phyloP scores from a whole-genome alignment of 73 alveolate genomes.

The Effrenium voratum region DNA sequence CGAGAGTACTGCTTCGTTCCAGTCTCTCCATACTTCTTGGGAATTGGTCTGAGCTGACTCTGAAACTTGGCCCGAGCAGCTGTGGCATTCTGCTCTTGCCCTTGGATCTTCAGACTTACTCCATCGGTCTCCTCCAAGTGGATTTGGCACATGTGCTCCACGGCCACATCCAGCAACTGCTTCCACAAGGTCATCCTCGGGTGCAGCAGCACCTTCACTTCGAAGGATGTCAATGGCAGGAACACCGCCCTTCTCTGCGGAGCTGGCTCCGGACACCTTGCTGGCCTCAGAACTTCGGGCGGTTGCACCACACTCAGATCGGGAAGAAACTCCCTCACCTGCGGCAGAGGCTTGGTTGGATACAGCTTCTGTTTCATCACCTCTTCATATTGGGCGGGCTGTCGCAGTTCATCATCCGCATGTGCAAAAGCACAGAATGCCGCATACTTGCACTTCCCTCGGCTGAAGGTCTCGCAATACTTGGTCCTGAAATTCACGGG shows the following conservation, averaged over 20 bases:
- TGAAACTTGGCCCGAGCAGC: not conserved
- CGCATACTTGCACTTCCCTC: constrained; percentile 27
- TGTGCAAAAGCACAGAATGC: constrained; percentile 38
- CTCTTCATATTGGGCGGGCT: constrained; percentile 3
- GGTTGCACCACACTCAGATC: not conserved
- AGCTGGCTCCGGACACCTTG: not conserved
- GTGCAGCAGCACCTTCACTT: constrained; percentile 16
- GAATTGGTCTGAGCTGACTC: not conserved
- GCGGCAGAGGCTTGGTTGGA: not conserved
- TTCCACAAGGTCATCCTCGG: constrained; percentile 10
- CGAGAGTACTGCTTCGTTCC: not conserved
- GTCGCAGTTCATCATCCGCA: not conserved
- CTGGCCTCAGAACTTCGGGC: not conserved
- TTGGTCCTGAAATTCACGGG: constrained; percentile 29
- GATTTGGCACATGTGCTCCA: not conserved
- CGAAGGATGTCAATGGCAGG: not conserved
- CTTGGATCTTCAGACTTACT: not conserved
- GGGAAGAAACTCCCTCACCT: not conserved
- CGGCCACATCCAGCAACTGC: not conserved
- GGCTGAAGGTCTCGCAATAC: constrained; percentile 7
- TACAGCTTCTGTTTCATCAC: constrained; percentile 6
- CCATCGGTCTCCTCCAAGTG: not conserved
- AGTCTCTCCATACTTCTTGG: not conserved
- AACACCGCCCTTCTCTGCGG: not conserved
- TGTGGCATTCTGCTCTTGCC: constrained; percentile 25